Evolutionary conservation across 1,284 basidiomycete genomes (phyloP).

Genomic region (Cystobasidium slooffiae): DNA sequence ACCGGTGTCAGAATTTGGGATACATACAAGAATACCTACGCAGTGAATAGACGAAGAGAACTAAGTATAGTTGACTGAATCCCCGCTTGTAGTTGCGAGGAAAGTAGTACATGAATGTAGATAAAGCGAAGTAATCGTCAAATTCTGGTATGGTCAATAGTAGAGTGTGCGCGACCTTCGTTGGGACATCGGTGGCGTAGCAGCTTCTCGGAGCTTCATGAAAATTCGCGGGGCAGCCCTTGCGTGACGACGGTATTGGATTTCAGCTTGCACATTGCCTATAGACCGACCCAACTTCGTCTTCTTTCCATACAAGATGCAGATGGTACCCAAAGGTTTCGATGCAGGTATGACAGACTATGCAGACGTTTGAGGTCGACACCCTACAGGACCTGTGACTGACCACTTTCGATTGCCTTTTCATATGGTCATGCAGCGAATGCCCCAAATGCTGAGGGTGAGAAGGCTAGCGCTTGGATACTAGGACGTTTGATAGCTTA

Average conservation of each 20-base stretch:
- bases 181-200: too few species aligned
- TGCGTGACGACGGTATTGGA: too few species aligned
- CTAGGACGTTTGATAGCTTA: background rate
- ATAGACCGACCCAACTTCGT: background rate
- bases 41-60: conserved; percentile 65
- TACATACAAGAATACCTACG: conserved; percentile 85
- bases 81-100: too few species aligned
- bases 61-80: conserved; percentile 52
- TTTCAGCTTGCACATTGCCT: too few species aligned
- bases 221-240: too few species aligned
- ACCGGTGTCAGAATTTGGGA: conserved; percentile 79
- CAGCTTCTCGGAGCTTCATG: too few species aligned
- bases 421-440: conserved; percentile 14
- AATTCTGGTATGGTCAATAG: too few species aligned
- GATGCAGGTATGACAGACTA: conserved; percentile 28
- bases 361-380: background rate
- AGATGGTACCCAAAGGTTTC: conserved; percentile 41
- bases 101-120: too few species aligned
- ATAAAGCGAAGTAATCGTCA: too few species aligned
- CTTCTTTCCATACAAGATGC: conserved; percentile 4
- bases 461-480: background rate
- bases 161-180: too few species aligned
- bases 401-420: conserved; percentile 1
- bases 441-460: conserved; percentile 40
- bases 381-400: background rate